Percentiles rank a stretch among this genome's conserved stretches.
Evolutionary conservation across 2,329 filamentous ascomycete species (phyloP).

Genomic region (Orbilia brochopaga): DNA sequence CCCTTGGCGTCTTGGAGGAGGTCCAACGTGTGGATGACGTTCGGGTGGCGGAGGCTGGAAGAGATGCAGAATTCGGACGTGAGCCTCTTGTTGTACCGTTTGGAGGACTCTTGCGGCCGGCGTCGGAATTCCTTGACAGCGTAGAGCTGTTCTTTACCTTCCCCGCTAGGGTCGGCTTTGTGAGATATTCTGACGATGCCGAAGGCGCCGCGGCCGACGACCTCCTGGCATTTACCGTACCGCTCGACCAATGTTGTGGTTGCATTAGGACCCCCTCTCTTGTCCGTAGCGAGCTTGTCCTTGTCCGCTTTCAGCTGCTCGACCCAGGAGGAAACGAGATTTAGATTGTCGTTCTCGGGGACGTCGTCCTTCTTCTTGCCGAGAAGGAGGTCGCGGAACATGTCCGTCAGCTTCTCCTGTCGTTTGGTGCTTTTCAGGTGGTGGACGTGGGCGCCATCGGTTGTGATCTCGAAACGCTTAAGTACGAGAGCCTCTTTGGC

Average conservation of each 20-base stretch:
- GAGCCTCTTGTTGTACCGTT: slow-evolving; percentile 96
- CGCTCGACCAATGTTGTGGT: slow-evolving; percentile 87
- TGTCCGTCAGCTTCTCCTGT: slow-evolving; percentile 91
- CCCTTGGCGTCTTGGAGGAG: slow-evolving; percentile 94
- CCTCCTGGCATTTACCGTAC: slow-evolving; percentile 97
- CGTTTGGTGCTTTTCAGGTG: slow-evolving; percentile 85
- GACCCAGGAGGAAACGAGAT: slow-evolving; percentile 93
- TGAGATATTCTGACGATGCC: slow-evolving; percentile 97
- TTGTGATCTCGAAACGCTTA: slow-evolving; percentile 65
- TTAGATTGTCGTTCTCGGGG: slow-evolving; percentile 73
- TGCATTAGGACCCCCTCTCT: slow-evolving; percentile 75
- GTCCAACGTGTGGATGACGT: slow-evolving; percentile 97
- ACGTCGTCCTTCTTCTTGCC: slow-evolving; percentile 77
- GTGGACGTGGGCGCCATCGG: slow-evolving; percentile 80
- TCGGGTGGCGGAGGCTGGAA: slow-evolving; percentile 92
- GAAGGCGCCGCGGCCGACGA: slow-evolving; percentile 94
- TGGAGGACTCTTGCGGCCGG: slow-evolving; percentile 89
- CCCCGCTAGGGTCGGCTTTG: slow-evolving; percentile 83
- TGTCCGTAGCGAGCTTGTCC: slow-evolving; percentile 74
- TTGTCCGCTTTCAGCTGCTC: slow-evolving; percentile 90
- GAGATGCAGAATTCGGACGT: slow-evolving; percentile 99
- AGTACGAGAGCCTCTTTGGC: slow-evolving; percentile 21
- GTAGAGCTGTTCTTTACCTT: slow-evolving; percentile 82
- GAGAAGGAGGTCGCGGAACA: slow-evolving; percentile 81
- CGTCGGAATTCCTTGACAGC: slow-evolving; percentile 98